These are phyloP conservation scores for Apostasia shenzhenica DNA, from an alignment of 106 monocot genomes.

Conservation along the genomic window DNA sequence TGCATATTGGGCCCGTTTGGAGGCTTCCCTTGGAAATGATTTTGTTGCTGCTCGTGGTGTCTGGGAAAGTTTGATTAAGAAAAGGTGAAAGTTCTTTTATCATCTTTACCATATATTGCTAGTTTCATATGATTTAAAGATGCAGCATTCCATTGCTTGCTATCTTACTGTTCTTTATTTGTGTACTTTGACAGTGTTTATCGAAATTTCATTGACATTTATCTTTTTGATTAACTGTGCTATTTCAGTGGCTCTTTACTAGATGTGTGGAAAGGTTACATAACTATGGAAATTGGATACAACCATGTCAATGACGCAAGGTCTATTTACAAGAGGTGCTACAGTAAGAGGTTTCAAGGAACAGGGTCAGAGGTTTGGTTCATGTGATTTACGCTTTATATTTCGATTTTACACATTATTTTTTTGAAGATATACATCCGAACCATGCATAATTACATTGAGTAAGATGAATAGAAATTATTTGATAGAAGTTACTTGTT, in stretches of 20 bases:
- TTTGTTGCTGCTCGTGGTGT: constrained; percentile 76
- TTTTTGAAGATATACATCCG: background rate
- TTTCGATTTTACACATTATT: constrained; percentile 1
- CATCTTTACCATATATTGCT: background rate
- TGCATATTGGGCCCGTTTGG: constrained; percentile 84
- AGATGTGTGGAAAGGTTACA: constrained; percentile 74
- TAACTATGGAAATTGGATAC: constrained; percentile 68
- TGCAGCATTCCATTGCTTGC: too few species aligned
- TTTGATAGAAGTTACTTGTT: too few species aligned
- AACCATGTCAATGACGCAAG: constrained; percentile 84
- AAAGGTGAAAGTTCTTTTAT: constrained; percentile 37
- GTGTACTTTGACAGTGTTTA: background rate
- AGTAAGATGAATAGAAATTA: too few species aligned
- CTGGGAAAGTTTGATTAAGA: constrained; percentile 88
- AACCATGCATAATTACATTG: too few species aligned
- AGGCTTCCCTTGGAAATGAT: constrained; percentile 68
- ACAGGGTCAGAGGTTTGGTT: constrained; percentile 80
- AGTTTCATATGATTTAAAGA: too few species aligned
- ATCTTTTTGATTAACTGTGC: constrained; percentile 7
- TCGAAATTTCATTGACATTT: background rate
- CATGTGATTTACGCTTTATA: background rate
- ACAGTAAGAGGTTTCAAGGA: constrained; percentile 68
- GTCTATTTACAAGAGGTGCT: constrained; percentile 92
- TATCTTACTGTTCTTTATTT: too few species aligned
- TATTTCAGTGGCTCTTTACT: constrained; percentile 56